Conservation (phyloP, 2,329 filamentous ascomycete species). For the Cyphellophora europaea region DNA sequence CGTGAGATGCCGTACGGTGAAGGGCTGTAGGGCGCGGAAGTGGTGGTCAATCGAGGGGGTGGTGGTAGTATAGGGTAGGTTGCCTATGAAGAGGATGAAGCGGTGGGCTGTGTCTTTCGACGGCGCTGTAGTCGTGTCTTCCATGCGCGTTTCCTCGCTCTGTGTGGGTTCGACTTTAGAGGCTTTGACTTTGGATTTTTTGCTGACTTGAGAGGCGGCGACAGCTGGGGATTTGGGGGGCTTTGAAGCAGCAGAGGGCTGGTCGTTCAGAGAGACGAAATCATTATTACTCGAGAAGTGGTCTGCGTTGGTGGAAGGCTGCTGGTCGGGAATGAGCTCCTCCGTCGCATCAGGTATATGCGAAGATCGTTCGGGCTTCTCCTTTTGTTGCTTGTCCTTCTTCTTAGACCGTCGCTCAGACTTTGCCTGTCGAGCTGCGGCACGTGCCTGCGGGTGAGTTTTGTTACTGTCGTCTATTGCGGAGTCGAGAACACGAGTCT, state of each 20-base stretch:
- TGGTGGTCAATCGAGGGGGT: slow-evolving; percentile 59
- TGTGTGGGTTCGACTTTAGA: too few species aligned
- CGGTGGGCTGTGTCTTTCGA: slow-evolving; percentile 31
- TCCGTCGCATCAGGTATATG: too few species aligned
- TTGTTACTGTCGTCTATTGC: too few species aligned
- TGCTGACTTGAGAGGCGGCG: too few species aligned
- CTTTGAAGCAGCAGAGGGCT: too few species aligned
- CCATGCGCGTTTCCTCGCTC: neutral
- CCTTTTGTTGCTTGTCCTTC: slow-evolving; percentile 7
- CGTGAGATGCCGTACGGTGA: slow-evolving; percentile 62
- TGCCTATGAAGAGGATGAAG: slow-evolving; percentile 78
- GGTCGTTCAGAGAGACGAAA: too few species aligned
- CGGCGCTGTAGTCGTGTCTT: neutral
- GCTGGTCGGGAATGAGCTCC: too few species aligned
- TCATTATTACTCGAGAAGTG: too few species aligned
- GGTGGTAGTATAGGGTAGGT: slow-evolving; percentile 79
- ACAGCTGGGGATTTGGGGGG: too few species aligned
- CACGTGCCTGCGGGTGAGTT: neutral
- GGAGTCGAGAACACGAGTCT: neutral
- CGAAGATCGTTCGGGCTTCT: too few species aligned
- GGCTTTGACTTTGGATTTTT: slow-evolving; percentile 20
- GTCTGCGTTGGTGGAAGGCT: too few species aligned
- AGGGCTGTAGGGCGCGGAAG: slow-evolving; percentile 67
- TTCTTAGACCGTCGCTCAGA: slow-evolving; percentile 18
- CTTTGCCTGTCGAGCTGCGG: slow-evolving; percentile 10